These are phyloP conservation scores for Russula ochroleuca DNA, from an alignment of 768 basidiomycete species.

Conservation along the genomic window DNA sequence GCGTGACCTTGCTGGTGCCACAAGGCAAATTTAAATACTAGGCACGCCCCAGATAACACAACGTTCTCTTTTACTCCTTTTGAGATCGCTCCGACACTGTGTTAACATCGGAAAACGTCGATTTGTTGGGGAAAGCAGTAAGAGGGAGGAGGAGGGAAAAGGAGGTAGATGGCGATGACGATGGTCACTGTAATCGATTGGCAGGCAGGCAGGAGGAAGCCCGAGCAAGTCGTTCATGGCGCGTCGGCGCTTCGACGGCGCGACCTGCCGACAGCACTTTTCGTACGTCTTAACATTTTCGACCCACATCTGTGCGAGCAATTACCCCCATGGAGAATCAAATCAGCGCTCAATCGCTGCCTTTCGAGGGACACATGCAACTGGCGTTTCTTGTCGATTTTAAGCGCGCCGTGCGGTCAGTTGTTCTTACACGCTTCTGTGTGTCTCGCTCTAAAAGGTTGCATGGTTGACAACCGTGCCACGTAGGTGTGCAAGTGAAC, in stretches of 20 bases:
- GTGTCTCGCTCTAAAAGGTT: not conserved
- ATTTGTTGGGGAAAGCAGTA: not conserved
- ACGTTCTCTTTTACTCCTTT: not conserved
- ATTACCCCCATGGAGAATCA: not conserved
- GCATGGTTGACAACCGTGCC: not conserved
- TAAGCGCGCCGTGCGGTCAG: not conserved
- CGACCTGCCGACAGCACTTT: no score
- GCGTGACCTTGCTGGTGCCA: conserved; percentile 1
- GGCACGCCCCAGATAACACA: not conserved
- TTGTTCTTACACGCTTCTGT: not conserved
- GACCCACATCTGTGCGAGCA: no score
- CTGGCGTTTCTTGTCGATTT: not conserved
- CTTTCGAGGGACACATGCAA: not conserved
- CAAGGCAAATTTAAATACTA: not conserved
- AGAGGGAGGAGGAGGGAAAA: not conserved
- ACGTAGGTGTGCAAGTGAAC: not conserved
- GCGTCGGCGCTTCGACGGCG: no score
- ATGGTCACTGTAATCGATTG: not conserved
- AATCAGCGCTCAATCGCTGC: no score
- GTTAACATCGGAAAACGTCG: not conserved
- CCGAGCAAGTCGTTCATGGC: no score
- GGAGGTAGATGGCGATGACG: not conserved
- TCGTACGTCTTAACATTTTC: no score
- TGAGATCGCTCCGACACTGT: not conserved
- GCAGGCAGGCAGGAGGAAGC: no score